Evolutionary conservation across 495 filamentous ascomycete genomes (phyloP).

Genomic region (Neurospora sp.): DNA sequence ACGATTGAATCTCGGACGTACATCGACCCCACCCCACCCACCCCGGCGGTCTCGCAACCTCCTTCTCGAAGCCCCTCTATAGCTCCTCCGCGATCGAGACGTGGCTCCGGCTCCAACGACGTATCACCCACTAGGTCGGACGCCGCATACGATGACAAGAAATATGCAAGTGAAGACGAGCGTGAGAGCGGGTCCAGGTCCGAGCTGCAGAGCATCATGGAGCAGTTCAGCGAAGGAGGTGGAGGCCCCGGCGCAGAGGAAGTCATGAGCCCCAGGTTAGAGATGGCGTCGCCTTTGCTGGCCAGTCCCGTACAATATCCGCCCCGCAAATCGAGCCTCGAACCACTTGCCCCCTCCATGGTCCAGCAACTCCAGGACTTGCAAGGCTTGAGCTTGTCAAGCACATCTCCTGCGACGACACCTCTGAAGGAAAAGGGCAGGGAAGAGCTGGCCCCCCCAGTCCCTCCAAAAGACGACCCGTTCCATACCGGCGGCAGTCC

Average conservation of each 20-base stretch:
- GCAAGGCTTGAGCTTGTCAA: conserved; percentile 34
- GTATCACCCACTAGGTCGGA: conserved; percentile 50
- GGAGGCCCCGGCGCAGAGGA: conserved; percentile 58
- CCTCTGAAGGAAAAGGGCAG: conserved; percentile 28
- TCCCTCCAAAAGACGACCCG: conserved; percentile 40
- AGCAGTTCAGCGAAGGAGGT: conserved; percentile 61
- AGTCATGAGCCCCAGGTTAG: conserved; percentile 73
- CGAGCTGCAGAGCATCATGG: conserved; percentile 96
- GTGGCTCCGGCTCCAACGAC: conserved; percentile 24
- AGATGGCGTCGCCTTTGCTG: conserved; percentile 60
- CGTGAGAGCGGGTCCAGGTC: conserved; percentile 60
- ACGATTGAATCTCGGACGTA: conserved; percentile 39
- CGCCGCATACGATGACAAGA: conserved; percentile 43
- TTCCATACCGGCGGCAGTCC: conserved; percentile 14
- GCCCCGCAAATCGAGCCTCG: conserved; percentile 75
- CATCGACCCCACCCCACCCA: conserved; percentile 53
- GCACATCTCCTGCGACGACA: conserved; percentile 23
- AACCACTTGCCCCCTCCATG: conserved; percentile 46
- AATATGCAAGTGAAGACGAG: conserved; percentile 42
- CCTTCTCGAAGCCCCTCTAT: conserved; percentile 41
- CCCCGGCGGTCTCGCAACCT: conserved; percentile 40
- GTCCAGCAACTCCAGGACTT: conserved; percentile 35
- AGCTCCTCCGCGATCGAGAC: conserved; percentile 21
- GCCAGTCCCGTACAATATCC: conserved; percentile 56
- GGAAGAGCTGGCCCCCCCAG: conserved; percentile 39